Percentiles rank a stretch among this genome's conserved stretches.
Evolutionary conservation across 768 basidiomycete genomes (phyloP).

Genomic region (Kockovaella imperatae): DNA sequence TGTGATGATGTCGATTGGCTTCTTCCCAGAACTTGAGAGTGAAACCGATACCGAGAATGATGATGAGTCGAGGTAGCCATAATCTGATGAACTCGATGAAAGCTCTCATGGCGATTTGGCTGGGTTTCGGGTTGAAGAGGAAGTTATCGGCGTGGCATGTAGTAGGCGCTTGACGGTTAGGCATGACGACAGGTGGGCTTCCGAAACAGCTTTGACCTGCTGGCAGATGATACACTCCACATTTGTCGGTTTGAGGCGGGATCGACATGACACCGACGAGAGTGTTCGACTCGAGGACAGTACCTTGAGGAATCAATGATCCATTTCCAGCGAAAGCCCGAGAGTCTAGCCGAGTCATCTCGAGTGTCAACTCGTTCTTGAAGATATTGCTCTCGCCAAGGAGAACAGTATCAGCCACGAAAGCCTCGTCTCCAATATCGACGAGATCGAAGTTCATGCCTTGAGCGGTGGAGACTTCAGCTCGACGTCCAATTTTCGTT

Average conservation of each 20-base stretch:
- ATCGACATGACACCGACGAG: constrained; percentile 2
- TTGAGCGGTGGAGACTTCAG: constrained; percentile 1
- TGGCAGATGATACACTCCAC: too few relatives aligned
- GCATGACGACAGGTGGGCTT: constrained; percentile 1
- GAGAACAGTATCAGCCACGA: constrained; percentile 1
- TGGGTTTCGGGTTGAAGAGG: not conserved
- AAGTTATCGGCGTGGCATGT: not conserved
- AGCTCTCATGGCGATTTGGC: not conserved
- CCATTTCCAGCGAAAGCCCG: not conserved
- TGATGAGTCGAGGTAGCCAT: not conserved
- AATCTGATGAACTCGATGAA: constrained; percentile 1
- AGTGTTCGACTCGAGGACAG: not conserved
- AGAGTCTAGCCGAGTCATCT: too few relatives aligned
- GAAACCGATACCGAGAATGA: constrained; percentile 1
- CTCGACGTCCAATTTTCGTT: not conserved
- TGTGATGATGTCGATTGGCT: too few relatives aligned
- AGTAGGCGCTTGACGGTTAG: not conserved
- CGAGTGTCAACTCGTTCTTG: too few relatives aligned
- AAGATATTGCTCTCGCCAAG: not conserved
- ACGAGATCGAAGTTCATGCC: not conserved
- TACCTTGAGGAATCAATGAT: constrained; percentile 1
- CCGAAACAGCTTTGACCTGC: constrained; percentile 2
- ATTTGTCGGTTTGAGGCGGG: not conserved
- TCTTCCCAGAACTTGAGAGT: too few relatives aligned
- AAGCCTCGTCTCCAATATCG: not conserved